These are phyloP conservation scores for Fusarium newnesense DNA, from an alignment of 2,329 filamentous ascomycete species.

Conservation along the genomic window DNA sequence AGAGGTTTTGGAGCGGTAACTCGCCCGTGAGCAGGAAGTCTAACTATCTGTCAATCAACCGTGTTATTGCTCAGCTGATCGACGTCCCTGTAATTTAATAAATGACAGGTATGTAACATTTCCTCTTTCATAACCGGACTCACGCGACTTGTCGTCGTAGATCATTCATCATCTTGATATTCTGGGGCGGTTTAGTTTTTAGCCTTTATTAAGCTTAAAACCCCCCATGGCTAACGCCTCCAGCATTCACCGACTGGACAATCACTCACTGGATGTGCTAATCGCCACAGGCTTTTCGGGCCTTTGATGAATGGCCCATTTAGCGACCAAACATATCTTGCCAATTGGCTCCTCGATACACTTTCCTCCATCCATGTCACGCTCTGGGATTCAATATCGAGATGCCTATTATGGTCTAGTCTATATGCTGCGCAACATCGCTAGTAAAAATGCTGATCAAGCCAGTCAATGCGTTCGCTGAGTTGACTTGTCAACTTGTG, in stretches of 20 bases:
- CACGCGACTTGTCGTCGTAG: background rate
- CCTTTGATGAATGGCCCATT: background rate
- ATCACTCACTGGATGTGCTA: background rate
- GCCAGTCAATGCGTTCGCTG: conserved; percentile 10
- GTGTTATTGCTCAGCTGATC: background rate
- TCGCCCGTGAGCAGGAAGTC: background rate
- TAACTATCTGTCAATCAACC: background rate
- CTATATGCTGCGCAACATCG: conserved; percentile 2
- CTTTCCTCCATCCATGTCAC: background rate
- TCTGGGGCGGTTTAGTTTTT: conserved; percentile 5
- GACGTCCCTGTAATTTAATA: background rate
- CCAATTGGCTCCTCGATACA: background rate
- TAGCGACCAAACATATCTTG: background rate
- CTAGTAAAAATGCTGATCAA: conserved; percentile 9
- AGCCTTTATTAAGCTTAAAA: conserved; percentile 34
- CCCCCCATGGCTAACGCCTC: conserved; percentile 1
- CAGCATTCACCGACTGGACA: background rate
- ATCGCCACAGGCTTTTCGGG: background rate
- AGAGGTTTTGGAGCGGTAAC: background rate
- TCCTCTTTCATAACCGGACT: background rate
- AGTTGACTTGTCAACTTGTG: background rate
- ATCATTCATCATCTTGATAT: background rate
- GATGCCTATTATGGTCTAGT: conserved; percentile 39
- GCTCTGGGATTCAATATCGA: background rate
- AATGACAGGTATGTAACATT: background rate